Conservation (phyloP, 106 monocot genomes). For the Cymbidium sinense region DNA sequence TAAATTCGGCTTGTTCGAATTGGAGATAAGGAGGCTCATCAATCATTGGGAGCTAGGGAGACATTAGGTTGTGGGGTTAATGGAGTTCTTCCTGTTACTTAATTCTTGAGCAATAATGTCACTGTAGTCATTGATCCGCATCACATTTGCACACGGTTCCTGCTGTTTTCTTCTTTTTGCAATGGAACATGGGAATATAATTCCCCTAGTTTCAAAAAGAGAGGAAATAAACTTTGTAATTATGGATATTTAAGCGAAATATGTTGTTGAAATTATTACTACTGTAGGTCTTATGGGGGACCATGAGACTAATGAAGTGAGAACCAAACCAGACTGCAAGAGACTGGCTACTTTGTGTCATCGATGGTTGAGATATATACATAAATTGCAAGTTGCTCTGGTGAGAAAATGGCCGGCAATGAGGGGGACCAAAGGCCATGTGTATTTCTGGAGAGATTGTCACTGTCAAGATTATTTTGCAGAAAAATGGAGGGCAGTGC, state of each 20-base stretch:
- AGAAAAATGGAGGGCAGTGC: background rate
- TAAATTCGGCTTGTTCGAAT: too few species aligned
- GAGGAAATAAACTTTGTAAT: too few species aligned
- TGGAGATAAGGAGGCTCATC: background rate
- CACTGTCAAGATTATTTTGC: conserved; percentile 9
- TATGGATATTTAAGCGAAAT: too few species aligned
- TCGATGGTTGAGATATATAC: background rate
- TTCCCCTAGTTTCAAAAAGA: too few species aligned
- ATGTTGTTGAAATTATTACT: too few species aligned
- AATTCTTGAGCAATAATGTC: background rate
- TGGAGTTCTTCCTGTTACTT: background rate
- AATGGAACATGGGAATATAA: too few species aligned
- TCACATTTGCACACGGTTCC: too few species aligned
- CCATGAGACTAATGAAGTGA: too few species aligned
- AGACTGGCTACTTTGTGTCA: background rate
- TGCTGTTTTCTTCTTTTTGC: too few species aligned
- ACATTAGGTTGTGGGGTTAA: background rate
- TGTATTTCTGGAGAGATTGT: conserved; percentile 4
- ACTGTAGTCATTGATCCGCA: background rate
- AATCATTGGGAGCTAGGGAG: background rate
- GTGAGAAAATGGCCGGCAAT: background rate
- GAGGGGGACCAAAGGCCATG: conserved; percentile 6
- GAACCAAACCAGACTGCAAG: too few species aligned
- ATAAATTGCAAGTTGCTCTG: background rate
- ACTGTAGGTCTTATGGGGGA: too few species aligned